A percentile compares a stretch with the other conserved stretches of the same genome.
Conservation (phyloP, 805 yeast genomes). For the Metschnikowia koreensis region DNA sequence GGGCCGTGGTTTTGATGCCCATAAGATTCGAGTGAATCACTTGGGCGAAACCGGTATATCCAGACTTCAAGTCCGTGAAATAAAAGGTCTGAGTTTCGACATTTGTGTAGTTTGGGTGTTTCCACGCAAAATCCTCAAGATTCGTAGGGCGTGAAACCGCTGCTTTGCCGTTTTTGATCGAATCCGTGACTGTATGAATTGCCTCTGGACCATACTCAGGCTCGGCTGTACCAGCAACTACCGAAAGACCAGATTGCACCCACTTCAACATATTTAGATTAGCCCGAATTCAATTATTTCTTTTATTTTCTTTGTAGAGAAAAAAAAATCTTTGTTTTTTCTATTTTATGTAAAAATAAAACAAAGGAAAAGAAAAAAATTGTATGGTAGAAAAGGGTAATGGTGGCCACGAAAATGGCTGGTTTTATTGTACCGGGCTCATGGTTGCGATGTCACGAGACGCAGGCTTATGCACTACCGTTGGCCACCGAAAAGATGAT, state of each 20-base stretch:
- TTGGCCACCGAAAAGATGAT: not conserved
- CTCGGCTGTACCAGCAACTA: slow-evolving; percentile 95
- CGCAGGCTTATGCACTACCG: slow-evolving; percentile 1
- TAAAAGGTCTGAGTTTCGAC: slow-evolving; percentile 96
- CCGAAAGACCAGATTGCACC: slow-evolving; percentile 86
- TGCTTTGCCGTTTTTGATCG: slow-evolving; percentile 30
- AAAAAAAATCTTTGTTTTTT: not conserved
- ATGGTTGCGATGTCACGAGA: slow-evolving; percentile 6
- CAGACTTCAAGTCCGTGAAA: slow-evolving; percentile 60
- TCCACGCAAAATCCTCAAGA: slow-evolving; percentile 73
- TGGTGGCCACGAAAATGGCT: not conserved
- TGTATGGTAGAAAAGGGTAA: not conserved
- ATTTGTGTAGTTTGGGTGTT: slow-evolving; percentile 72
- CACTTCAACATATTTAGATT: slow-evolving; percentile 60
- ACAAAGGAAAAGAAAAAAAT: not conserved
- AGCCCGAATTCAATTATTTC: no score
- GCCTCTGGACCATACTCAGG: slow-evolving; percentile 95
- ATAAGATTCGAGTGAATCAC: slow-evolving; percentile 89
- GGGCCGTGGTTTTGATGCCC: slow-evolving; percentile 87
- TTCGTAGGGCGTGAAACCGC: slow-evolving; percentile 50
- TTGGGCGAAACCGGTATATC: slow-evolving; percentile 85
- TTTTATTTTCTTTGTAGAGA: not conserved
- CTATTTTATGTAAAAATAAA: not conserved
- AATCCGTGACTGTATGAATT: slow-evolving; percentile 75
- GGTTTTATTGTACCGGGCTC: slow-evolving; percentile 1